Base-by-base conservation (phyloP, 495 filamentous ascomycete species). In the Podospora didyma region DNA sequence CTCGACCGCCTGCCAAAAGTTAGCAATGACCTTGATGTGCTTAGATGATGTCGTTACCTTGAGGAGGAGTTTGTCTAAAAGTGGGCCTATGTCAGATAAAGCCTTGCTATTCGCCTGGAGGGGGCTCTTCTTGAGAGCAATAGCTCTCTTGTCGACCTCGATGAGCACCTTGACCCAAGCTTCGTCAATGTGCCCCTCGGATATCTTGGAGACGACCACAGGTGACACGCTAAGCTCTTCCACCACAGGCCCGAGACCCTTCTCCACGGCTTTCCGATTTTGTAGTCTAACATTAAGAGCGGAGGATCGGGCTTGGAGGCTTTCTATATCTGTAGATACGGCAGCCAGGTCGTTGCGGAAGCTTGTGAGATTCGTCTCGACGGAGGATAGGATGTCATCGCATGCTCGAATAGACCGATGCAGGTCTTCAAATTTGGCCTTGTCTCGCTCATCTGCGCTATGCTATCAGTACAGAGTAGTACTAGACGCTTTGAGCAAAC, bases 251-350 rank as follows among this genome's bases (percentile, higher is more conserved):
- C 89, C 95, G 10, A 98, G 75, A 1, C 89, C 75, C 69, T 89
- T 91, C 71, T 98, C 94, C 7, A 97, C 91, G 19, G 86, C 82
- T 62, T 88, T 91, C 21, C 94, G 78, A 62, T 97, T 97, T 63
- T 93, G 88, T 31, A 97, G 73, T 69, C 90, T 85, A n/a, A 86
- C 82, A 61, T 92, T 97, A 58, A 98, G 70, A 31, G 87, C 82
- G 5, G 85, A 83, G 2, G 94, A 97, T 17, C 92, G 85, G 31
- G 86, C 83, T 69, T 98, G 94, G 17, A 98, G 75, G 14, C 83
- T 90, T 72, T 98, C 95, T 24, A 98, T 98, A 65, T 98, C 94
- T 3, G 89, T 85, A 9, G 94, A 96, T 6, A 98, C 95, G 2
- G 83, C 82, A 3, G 90, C 92, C 14, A 98, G 79, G 68, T 98